These are phyloP conservation scores for Cicer cuneatum DNA, from an alignment of 306 rosid genomes.

Conservation along the genomic window DNA sequence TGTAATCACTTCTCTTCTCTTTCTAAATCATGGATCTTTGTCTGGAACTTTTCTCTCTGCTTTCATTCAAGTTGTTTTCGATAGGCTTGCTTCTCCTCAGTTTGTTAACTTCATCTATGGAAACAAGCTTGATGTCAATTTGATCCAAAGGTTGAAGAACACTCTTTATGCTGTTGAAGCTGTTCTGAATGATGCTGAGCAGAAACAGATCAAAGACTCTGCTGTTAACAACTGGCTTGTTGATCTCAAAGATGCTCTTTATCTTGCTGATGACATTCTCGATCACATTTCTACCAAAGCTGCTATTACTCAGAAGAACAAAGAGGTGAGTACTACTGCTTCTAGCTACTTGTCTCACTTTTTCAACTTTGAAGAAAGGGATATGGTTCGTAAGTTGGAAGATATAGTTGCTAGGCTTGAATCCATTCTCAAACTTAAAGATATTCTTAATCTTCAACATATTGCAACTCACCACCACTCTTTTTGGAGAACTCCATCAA, in stretches of 20 bases:
- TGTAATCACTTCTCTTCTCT: not conserved
- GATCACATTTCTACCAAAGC: slow-evolving; percentile 24
- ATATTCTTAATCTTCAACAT: slow-evolving; percentile 28
- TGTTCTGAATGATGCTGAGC: slow-evolving; percentile 49
- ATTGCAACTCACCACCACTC: not conserved
- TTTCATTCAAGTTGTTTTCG: slow-evolving; percentile 10
- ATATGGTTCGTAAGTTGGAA: not conserved
- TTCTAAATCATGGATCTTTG: not conserved
- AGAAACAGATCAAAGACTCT: slow-evolving; percentile 31
- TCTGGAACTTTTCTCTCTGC: slow-evolving; percentile 6
- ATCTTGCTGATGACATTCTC: slow-evolving; percentile 3
- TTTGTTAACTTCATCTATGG: not conserved
- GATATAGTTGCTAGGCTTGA: slow-evolving; percentile 12
- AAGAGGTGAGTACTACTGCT: not conserved
- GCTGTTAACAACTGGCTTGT: slow-evolving; percentile 46
- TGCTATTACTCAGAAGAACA: not conserved
- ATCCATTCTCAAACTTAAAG: slow-evolving; percentile 2
- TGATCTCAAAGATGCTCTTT: slow-evolving; percentile 42
- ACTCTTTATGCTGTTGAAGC: slow-evolving; percentile 10
- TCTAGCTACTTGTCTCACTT: not conserved
- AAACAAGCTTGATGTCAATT: not conserved
- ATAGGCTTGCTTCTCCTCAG: slow-evolving; percentile 15
- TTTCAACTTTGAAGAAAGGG: slow-evolving; percentile 7
- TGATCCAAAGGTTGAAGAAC: slow-evolving; percentile 28
- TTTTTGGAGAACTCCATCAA: slow-evolving; percentile 6